A percentile compares a stretch with the other conserved stretches of the same genome.
phyloP scores from a whole-genome alignment of 1,139 yeast species.

The Suhomyces terraborum region DNA sequence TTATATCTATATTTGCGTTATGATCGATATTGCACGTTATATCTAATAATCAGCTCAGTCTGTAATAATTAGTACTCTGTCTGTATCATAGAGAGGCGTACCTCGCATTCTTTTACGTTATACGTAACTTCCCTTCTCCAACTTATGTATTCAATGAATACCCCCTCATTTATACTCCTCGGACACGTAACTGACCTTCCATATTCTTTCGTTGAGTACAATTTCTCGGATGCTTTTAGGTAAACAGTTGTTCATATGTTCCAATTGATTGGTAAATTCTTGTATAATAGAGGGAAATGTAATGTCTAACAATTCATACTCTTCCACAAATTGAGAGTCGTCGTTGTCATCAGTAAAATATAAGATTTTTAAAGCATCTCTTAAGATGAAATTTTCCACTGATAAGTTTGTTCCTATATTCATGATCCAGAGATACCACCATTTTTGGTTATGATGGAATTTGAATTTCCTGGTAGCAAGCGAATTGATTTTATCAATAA shows the following conservation, averaged over 20 bases:
- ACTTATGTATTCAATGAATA: background rate
- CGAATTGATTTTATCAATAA: slow-evolving; percentile 49
- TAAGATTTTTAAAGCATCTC: slow-evolving; percentile 22
- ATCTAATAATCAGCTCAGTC: no score
- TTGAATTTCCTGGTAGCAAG: slow-evolving; percentile 53
- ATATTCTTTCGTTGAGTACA: slow-evolving; percentile 14
- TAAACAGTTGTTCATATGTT: slow-evolving; percentile 26
- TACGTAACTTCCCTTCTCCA: no score
- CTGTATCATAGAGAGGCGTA: no score
- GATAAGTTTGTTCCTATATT: slow-evolving; percentile 24
- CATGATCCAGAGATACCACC: slow-evolving; percentile 26
- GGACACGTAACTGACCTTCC: slow-evolving; percentile 19
- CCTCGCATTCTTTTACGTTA: no score
- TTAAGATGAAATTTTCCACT: slow-evolving; percentile 10
- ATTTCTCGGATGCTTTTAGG: slow-evolving; percentile 32
- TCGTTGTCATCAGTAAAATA: slow-evolving; percentile 15
- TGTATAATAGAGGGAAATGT: slow-evolving; percentile 19
- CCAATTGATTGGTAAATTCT: slow-evolving; percentile 29
- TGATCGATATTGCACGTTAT: no score
- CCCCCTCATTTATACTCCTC: slow-evolving; percentile 3
- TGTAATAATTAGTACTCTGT: no score
- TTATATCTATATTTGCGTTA: no score
- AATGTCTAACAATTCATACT: slow-evolving; percentile 22
- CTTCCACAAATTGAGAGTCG: slow-evolving; percentile 14
- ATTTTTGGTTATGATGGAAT: slow-evolving; percentile 11